Evolutionary conservation across 192 early-diverging fungal species (phyloP), one percentile per base, ranked within the genome.

Genomic region (Mortierella hygrophila): DNA sequence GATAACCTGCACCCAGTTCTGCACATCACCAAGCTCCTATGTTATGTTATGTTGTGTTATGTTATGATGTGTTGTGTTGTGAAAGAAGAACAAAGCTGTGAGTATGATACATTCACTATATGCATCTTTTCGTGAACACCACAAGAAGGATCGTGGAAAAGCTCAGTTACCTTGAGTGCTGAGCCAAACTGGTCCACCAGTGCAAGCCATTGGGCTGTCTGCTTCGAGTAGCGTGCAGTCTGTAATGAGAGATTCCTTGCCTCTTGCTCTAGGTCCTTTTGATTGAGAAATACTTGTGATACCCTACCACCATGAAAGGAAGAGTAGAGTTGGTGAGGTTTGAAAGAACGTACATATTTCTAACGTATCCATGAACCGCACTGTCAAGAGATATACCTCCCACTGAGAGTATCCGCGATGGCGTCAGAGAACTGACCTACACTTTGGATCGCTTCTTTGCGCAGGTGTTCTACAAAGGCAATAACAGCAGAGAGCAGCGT

Each of bases 1-100:
- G 42, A 98, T 96, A 23, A 95, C 93, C 37, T 92, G 87, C 0
- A 94, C 95, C 97, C 97, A 98, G 82, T 96, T 95, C 63, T 94
- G 90, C 26, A 97, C 94, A 81, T 97, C 95, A 29, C 97, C 97
- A 20, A 98, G 90, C 80, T 98, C 95, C 93, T 95, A 88, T 72
- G 8, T 40, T 40, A 40, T 40, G 38, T 40, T 44, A 29, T 20
- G 15, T 69, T 44, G 44, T 15, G 11, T 11, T 13, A 68, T 54
- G 71, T 40, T 44, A 29, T 20, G 15, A 57, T 44, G 44, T 15
- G 11, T 11, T 13, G 57, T 54, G 71, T 41, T 68, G 42, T 20
- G 26, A 44, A 54, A 20, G 29, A 21, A 54, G 23, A 21, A 55
- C 23, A 35, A 11, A 40, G 55, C 35, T 16, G 29, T 46, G 18